Evolutionary conservation across 768 basidiomycete genomes (phyloP).

Genomic region (Termitomyces sp.): DNA sequence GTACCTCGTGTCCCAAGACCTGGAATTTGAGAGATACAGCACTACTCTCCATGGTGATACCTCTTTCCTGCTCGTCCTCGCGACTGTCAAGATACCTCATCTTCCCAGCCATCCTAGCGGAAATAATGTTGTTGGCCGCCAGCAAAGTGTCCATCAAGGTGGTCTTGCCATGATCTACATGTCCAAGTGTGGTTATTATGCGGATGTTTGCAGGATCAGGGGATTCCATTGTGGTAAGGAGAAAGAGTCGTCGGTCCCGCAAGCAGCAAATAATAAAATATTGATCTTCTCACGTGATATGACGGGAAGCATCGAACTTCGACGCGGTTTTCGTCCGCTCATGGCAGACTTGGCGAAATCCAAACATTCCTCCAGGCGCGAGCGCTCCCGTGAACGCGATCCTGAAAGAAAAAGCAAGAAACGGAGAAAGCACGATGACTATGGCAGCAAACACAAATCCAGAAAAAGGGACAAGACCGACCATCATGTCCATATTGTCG

Average conservation of each 20-base stretch:
- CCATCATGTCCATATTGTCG: constrained; percentile 45
- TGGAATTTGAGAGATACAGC: constrained; percentile 90
- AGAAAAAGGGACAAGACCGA: constrained; percentile 42
- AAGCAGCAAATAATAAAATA: not conserved
- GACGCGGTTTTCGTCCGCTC: not conserved
- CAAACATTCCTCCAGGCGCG: constrained; percentile 27
- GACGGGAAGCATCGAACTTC: not conserved
- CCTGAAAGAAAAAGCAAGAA: constrained; percentile 50
- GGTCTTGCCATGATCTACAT: constrained; percentile 96
- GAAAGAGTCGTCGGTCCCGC: not conserved
- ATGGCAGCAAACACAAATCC: constrained; percentile 34
- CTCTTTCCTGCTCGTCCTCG: constrained; percentile 96
- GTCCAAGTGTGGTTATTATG: constrained; percentile 82
- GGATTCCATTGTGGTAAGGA: constrained; percentile 21
- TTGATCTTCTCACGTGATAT: constrained; percentile 19
- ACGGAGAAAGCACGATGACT: constrained; percentile 47
- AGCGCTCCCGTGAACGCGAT: constrained; percentile 33
- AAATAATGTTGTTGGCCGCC: constrained; percentile 98
- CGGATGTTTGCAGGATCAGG: constrained; percentile 53
- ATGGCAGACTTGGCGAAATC: constrained; percentile 15
- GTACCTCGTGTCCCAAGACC: constrained; percentile 66
- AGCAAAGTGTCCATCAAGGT: constrained; percentile 93
- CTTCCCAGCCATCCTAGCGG: constrained; percentile 90
- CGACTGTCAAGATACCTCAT: constrained; percentile 93
- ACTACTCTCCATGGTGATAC: constrained; percentile 99